Evolutionary conservation across 2,329 filamentous ascomycete species (phyloP).

Genomic region (Trichoderma pleuroti): DNA sequence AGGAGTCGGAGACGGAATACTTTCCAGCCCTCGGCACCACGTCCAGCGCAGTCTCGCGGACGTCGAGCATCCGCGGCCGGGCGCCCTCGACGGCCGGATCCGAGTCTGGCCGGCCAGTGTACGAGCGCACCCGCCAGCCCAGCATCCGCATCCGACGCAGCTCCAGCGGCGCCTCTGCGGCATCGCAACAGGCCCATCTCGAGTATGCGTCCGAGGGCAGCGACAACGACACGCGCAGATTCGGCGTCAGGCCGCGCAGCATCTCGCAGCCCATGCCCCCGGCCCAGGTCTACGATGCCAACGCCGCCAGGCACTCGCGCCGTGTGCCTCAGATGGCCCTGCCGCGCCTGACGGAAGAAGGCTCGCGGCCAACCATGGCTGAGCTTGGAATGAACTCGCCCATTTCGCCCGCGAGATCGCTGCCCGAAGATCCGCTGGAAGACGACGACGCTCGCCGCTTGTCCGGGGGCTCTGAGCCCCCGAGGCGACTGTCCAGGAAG

Average conservation of each 20-base stretch:
- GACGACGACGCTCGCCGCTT: background rate
- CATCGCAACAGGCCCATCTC: background rate
- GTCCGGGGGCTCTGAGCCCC: conserved; percentile 11
- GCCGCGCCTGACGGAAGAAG: conserved; percentile 41
- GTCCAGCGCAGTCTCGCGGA: background rate
- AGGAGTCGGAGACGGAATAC: conserved; percentile 16
- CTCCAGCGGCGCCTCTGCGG: conserved; percentile 7
- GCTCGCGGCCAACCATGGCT: conserved; percentile 33
- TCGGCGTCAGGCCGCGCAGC: conserved; percentile 33
- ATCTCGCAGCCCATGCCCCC: conserved; percentile 34
- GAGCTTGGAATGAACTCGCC: conserved; percentile 31
- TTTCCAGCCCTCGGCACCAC: conserved; percentile 9
- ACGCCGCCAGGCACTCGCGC: conserved; percentile 30
- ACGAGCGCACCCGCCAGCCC: conserved; percentile 21
- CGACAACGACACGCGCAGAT: background rate
- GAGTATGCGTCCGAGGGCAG: background rate
- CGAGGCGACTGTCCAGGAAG: conserved; percentile 21
- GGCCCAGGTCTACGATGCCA: conserved; percentile 19
- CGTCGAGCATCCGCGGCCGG: background rate
- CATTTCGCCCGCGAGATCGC: conserved; percentile 28
- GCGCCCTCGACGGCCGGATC: background rate
- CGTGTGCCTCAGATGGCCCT: conserved; percentile 33
- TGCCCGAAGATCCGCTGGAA: conserved; percentile 24
- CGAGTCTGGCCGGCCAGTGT: background rate
- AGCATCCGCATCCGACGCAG: conserved; percentile 27